Percentiles rank a stretch among this genome's conserved stretches.
Conservation (phyloP, 441 rosid genomes). For the California macrophylla region DNA sequence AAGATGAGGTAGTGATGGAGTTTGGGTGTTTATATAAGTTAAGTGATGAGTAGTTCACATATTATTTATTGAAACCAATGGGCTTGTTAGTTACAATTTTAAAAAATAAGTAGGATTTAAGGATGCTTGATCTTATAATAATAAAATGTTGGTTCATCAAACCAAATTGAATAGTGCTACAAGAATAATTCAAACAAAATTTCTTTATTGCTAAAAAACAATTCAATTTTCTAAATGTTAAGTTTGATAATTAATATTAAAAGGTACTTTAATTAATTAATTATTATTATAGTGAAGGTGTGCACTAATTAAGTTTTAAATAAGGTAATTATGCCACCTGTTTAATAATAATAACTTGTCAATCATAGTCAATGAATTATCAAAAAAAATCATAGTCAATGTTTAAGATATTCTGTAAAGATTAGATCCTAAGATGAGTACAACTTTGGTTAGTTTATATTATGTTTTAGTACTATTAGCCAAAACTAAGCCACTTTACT, state of each 20-base stretch:
- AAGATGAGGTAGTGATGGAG: too few relatives aligned
- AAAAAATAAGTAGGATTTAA: too few relatives aligned
- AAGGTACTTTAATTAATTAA: background rate
- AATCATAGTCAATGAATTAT: background rate
- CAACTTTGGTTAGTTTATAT: background rate
- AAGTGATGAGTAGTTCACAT: too few relatives aligned
- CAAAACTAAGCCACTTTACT: background rate
- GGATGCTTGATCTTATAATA: background rate
- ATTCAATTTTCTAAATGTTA: background rate
- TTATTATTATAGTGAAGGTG: background rate
- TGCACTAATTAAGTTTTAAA: background rate
- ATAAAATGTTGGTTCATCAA: background rate
- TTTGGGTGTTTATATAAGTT: too few relatives aligned
- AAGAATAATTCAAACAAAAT: conserved; percentile 18
- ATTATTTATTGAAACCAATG: too few relatives aligned
- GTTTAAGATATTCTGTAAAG: background rate
- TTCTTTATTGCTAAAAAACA: background rate
- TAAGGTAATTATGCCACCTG: background rate
- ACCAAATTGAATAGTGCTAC: background rate
- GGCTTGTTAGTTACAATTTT: too few relatives aligned
- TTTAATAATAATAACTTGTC: background rate
- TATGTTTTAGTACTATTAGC: background rate
- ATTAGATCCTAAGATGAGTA: background rate
- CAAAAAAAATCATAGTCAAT: background rate
- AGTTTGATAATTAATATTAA: background rate